A percentile compares a stretch with the other conserved stretches of the same genome.
Evolutionary conservation across 495 filamentous ascomycete species (phyloP).

Genomic region (Jackrogersella minutella): DNA sequence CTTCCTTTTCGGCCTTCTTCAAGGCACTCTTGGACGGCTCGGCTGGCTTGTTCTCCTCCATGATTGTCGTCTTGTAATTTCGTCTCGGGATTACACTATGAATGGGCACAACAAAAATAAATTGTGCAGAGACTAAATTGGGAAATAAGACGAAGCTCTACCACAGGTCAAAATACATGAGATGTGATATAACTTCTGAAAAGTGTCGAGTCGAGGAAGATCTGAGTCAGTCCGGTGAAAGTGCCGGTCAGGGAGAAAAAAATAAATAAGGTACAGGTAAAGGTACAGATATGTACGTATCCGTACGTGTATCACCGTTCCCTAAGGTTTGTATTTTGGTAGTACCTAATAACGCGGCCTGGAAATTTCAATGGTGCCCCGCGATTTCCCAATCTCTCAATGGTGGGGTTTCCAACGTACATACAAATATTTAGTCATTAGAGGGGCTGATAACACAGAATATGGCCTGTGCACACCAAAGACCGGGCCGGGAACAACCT

Average conservation of each 20-base stretch:
- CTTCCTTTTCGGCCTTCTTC: constrained; percentile 71
- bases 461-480: constrained; percentile 34
- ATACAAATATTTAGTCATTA: not conserved
- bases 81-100: too few species aligned
- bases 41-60: constrained; percentile 51
- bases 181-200: not conserved
- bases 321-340: too few species aligned
- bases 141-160: not conserved
- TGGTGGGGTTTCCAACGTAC: constrained; percentile 31
- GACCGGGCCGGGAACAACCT: constrained; percentile 35
- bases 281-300: too few species aligned
- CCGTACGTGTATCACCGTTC: too few species aligned
- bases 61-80: constrained; percentile 29
- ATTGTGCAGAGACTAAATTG: not conserved
- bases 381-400: constrained; percentile 25
- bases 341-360: constrained; percentile 6
- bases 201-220: not conserved
- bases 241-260: constrained; percentile 23
- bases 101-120: not conserved
- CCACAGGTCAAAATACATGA: not conserved
- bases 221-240: constrained; percentile 27
- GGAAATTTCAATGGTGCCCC: constrained; percentile 33
- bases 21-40: constrained; percentile 72
- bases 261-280: not conserved
- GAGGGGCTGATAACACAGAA: constrained; percentile 21